Evolutionary conservation across 129 eudicot genomes (phyloP), one percentile per base, ranked within the genome.

Genomic region (Lactuca saligna): DNA sequence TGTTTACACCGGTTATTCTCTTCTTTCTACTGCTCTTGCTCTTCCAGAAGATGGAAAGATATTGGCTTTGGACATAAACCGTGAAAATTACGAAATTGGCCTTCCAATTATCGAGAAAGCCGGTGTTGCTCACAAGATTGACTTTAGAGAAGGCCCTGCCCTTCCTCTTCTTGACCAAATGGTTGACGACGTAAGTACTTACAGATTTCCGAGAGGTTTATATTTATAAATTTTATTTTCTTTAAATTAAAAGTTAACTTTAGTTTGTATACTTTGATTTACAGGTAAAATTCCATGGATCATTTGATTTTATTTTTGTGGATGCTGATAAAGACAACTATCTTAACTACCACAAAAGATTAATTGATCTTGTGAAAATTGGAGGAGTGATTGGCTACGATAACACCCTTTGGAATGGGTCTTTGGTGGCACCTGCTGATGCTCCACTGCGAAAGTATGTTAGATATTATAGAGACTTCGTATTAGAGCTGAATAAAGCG

Each of bases 21-120:
- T 82, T 54, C 87, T 83, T 8, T 82, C 87, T 8, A 83, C 87
- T 0, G 87, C 87, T 44, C 87, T 83, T 42, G 84, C 87, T 20
- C 83, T 83, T 11, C 87, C 87, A 1, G 69, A 83, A 0, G 87
- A 83, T 67, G 87, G 87, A 10, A 79, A 83, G 82, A 81, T 82
- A 31, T 38, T 73, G 71, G 78, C 78, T 41, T 63, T 73, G 56
- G 78, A 73, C 29, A 25, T 25, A 25, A 25, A 25, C 29, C 29
- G 29, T 25, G 29, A 25, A 25, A 25, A 25, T 25, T 25, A 25
- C 29, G 29, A 25, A 25, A 25, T 25, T 25, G 29, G 29, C 29
- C 29, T 25, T 25, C 29, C 29, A 1, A 25, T 25, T 25, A 25
- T 25, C 29, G 29, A 25, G 29, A 25, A 25, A 25, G 29, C 29